Evolutionary conservation across 305 asterid species (phyloP), one percentile per base, ranked within the genome.

Genomic region (Fraxinus velutina): DNA sequence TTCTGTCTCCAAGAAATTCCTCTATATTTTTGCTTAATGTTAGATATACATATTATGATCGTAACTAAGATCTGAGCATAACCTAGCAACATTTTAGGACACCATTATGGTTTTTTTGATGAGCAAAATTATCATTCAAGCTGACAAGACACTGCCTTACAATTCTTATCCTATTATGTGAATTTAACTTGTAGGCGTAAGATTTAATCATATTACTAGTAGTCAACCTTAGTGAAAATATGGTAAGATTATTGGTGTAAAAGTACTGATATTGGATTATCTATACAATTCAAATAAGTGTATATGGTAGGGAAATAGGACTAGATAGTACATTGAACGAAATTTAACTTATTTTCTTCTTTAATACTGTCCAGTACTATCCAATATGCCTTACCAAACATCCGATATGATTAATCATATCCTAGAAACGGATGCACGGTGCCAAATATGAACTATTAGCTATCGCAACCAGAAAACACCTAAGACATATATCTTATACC

Each of bases 1-100:
- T 89, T 87, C 94, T 88, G 86, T 91, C 97, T 86, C 93, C 90
- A 86, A 91, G 82, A 80, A 88, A 90, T 80, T 93, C 93, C 98
- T 93, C 91, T 78, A 86, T 36, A 80, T 79, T 78, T 82, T 75
- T 72, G 36, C 80, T 62, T 10, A 73, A 73, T 71, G 73, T 79
- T 77, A 78, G 3, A 36, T 75, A 37, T 71, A 73, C 24, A 72
- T 50, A 74, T 34, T 83, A 52, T 6, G 6, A 76, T 15, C 36
- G 33, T 27, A 66, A 37, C 55, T 39, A 22, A 12, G 19, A 44
- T 64, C 36, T 42, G 36, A 44, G 66, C 17, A 76, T 39, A 29
- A 76, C 47, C 47, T 21, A 76, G 36, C 24, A 33, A 27, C 24
- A 30, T 2, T 76, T 52, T 9, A 27, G 6, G 47, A 42, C 37